A percentile compares a stretch with the other conserved stretches of the same genome.
Conservation (phyloP, 164 flowering plant genomes). For the Vitis labrusca region DNA sequence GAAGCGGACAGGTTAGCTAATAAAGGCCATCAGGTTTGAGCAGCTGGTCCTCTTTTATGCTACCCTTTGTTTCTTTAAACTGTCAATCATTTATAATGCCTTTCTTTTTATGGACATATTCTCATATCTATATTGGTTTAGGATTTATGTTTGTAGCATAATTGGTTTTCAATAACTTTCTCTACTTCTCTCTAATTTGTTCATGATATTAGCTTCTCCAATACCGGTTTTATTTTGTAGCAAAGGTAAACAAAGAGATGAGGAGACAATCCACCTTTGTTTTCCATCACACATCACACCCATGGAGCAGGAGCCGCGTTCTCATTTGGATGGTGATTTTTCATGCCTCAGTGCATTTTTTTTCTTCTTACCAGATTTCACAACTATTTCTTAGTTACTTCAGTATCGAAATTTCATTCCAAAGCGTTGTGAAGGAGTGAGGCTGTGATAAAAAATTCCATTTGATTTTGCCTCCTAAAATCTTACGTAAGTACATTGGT, state of each 20-base stretch:
- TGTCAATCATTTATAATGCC: not conserved
- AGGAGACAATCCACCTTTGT: conserved; percentile 78
- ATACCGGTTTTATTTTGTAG: conserved; percentile 24
- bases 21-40: not conserved
- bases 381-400: no score
- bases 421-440: no score
- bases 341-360: conserved; percentile 9
- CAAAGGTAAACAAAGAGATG: conserved; percentile 55
- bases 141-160: not conserved
- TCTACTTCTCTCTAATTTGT: not conserved
- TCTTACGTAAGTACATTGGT: no score
- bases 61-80: not conserved
- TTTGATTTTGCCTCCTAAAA: no score
- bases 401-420: no score
- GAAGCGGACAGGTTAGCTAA: not conserved
- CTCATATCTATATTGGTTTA: not conserved
- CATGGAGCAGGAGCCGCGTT: conserved; percentile 86
- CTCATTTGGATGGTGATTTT: conserved; percentile 88
- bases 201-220: not conserved
- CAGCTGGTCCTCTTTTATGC: not conserved
- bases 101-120: no score
- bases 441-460: no score
- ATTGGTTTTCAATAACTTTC: not conserved
- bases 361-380: not conserved
- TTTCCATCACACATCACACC: conserved; percentile 85